phyloP scores from a whole-genome alignment of 2,329 filamentous ascomycete species.

The Penicillium griseofulvum region DNA sequence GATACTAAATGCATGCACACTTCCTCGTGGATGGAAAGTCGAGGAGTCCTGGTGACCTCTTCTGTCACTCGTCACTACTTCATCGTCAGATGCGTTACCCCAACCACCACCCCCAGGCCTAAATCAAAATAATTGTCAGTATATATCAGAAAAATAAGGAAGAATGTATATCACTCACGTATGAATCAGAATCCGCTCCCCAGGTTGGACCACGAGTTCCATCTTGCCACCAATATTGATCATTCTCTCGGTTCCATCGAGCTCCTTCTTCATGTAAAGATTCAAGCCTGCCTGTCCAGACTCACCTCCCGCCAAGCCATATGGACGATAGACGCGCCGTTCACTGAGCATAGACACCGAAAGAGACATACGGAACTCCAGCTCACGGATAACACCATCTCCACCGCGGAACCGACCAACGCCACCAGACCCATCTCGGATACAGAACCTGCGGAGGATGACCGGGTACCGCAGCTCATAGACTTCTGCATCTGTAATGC shows the following conservation, averaged over 20 bases:
- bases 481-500: slow-evolving; percentile 78
- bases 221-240: slow-evolving; percentile 24
- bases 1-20: slow-evolving; percentile 9
- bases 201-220: slow-evolving; percentile 23
- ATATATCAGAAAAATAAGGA: background rate
- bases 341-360: slow-evolving; percentile 23
- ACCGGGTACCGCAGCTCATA: slow-evolving; percentile 76
- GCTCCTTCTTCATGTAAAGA: slow-evolving; percentile 62
- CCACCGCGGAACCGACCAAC: slow-evolving; percentile 65
- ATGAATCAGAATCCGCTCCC: slow-evolving; percentile 34
- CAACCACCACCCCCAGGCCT: slow-evolving; percentile 18
- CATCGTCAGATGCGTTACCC: slow-evolving; percentile 1
- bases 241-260: slow-evolving; percentile 13
- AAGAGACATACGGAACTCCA: slow-evolving; percentile 60
- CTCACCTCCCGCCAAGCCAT: slow-evolving; percentile 66
- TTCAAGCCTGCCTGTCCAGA: slow-evolving; percentile 75
- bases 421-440: slow-evolving; percentile 63
- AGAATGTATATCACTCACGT: slow-evolving; percentile 4
- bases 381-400: slow-evolving; percentile 74
- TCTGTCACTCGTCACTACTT: background rate
- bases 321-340: slow-evolving; percentile 16
- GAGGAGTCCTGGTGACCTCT: background rate
- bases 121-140: background rate
- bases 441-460: slow-evolving; percentile 65
- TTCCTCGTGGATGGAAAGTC: slow-evolving; percentile 8